Conservation (phyloP, 2,329 filamentous ascomycete genomes). For the Hirsutella thompsonii region DNA sequence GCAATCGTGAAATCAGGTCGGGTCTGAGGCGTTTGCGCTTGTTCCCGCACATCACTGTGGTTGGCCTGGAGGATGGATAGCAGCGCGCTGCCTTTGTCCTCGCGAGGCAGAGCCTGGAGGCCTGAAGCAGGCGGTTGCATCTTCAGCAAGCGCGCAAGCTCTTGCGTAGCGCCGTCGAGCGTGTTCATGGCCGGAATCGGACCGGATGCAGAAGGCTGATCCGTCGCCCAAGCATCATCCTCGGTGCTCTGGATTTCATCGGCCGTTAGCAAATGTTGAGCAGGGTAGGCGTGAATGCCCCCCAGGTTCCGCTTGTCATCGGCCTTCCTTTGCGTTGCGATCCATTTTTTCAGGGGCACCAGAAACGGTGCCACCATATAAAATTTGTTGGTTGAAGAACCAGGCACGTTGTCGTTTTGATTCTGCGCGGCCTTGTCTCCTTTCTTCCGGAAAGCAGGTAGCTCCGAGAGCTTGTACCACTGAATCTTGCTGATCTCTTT, state of each 20-base stretch:
- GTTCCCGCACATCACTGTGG: constrained; percentile 8
- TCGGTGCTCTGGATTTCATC: constrained; percentile 50
- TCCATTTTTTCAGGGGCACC: constrained; percentile 77
- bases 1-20: constrained; percentile 40
- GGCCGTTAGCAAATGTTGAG: constrained; percentile 24
- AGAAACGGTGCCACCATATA: constrained; percentile 98
- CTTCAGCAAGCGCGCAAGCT: constrained; percentile 42
- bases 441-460: constrained; percentile 72
- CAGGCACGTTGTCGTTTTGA: constrained; percentile 43
- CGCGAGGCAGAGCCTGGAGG: constrained; percentile 21
- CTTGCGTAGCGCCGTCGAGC: constrained; percentile 35
- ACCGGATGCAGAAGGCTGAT: constrained; percentile 17
- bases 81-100: constrained; percentile 37
- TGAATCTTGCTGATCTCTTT: constrained; percentile 97
- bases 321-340: constrained; percentile 68
- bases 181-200: constrained; percentile 29
- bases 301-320: constrained; percentile 38
- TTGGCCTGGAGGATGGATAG: constrained; percentile 38
- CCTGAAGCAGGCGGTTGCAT: constrained; percentile 40
- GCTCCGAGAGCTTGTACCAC: constrained; percentile 84
- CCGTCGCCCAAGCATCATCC: constrained; percentile 41
- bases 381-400: constrained; percentile 68
- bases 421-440: constrained; percentile 26
- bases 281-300: constrained; percentile 25
- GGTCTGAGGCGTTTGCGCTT: constrained; percentile 28